Evolutionary conservation across 2,329 filamentous ascomycete species (phyloP), one percentile per base, ranked within the genome.

Genomic region (Grosmannia serpens): DNA sequence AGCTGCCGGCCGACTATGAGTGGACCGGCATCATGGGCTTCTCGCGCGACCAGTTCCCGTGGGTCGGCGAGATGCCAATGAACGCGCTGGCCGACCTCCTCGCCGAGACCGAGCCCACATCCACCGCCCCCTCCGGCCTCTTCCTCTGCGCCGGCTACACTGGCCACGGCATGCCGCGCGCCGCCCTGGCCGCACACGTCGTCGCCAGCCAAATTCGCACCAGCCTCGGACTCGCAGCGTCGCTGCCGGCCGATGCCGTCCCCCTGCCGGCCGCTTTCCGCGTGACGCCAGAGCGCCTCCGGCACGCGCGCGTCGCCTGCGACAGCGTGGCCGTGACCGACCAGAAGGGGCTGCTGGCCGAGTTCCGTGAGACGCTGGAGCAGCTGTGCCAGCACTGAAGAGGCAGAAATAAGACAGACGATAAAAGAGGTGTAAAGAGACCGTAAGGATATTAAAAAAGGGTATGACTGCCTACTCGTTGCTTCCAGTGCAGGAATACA

Each of bases 1-100:
- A 75, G 51, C 69, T 88, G 24, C 66, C 71, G 26, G 76, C 80
- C 11, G 71, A 78, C 33, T 82, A 79, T 67, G 83, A 88, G 67
- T 92, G 88, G 88, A 88, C 86, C 1, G 88, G 88, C 0, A 87
- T 91, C 64, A 91, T 91, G 88, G 88, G 85, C 0, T 91, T 83
- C 69, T 84, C 81, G 33, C 74, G 83, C 8, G 88, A 91, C 67
- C 74, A 78, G 0, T 70, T 78, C 55, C 87, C 88, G 0, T 91
- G 85, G 84, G 84, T 91, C 2, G 88, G 88, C 0, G 70, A 73
- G 11, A 80, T 91, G n/a, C 83, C 84, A 0, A 71, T 26, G 3
- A 65, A 68, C 7, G 63, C 79, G 27, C 17, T 57, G 10, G 31
- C 27, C 27, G n/a, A 9, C 10, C n/a, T 49, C 0, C 38, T 22